A percentile compares a stretch with the other conserved stretches of the same genome.
Evolutionary conservation across 306 rosid species (phyloP).

Genomic region (Vachellia pachyceras): DNA sequence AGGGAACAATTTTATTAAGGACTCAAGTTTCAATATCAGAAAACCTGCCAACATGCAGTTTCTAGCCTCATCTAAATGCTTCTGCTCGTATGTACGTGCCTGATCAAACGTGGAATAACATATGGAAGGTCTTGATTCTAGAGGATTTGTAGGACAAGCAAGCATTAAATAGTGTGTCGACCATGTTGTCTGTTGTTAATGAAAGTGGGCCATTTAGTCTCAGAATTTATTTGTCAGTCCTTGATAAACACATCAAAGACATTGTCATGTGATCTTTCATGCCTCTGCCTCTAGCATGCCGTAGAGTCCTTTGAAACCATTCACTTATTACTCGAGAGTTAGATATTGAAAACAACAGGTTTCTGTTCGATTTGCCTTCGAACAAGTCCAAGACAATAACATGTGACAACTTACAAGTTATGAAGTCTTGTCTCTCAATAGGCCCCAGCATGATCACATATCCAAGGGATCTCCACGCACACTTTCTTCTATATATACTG

Average conservation of each 20-base stretch:
- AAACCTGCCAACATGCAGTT: background rate
- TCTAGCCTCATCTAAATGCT: background rate
- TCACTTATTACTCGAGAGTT: background rate
- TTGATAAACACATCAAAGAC: background rate
- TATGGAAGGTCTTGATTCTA: background rate
- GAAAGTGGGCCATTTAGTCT: background rate
- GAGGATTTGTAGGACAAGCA: background rate
- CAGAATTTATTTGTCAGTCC: background rate
- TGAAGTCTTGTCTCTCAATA: background rate
- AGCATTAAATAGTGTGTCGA: background rate
- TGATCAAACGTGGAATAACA: background rate
- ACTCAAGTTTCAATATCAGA: background rate
- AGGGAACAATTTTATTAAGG: background rate
- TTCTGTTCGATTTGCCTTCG: background rate
- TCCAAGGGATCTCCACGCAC: background rate
- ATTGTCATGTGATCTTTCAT: background rate
- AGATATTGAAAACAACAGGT: background rate
- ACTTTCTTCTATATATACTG: conserved; percentile 44
- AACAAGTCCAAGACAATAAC: background rate
- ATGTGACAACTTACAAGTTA: background rate
- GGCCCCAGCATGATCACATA: background rate
- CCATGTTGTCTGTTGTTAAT: background rate
- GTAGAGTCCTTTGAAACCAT: background rate
- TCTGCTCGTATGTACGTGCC: background rate
- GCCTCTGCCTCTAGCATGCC: background rate